Evolutionary conservation across 2,329 filamentous ascomycete species (phyloP), one percentile per base, ranked within the genome.

Genomic region (Fusarium agapanthi): DNA sequence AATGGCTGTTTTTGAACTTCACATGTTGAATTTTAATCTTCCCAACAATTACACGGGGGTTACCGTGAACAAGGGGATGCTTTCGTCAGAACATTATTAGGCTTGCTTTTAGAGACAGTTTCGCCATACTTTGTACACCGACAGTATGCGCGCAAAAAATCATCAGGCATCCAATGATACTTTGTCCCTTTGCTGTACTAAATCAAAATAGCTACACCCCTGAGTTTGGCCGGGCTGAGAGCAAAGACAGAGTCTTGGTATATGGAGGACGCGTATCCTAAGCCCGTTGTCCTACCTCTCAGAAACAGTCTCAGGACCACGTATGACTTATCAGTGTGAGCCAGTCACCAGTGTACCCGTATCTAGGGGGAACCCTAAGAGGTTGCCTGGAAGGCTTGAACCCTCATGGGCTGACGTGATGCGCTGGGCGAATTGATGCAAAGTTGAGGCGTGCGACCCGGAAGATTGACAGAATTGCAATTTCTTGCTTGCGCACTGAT

Each of bases 381-480:
- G n/a, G 47, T 35, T 41, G 44, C 50, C 18, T 26, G 30, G 30
- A 51, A 67, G 67, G 45, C 57, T 37, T 47, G 65, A 71, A 71
- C 61, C 65, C 48, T 55, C 43, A 44, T 28, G 56, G 28, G 70
- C 70, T 73, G 70, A 73, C 71, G 66, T 73, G 71, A 73, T 73
- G 61, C 45, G 58, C n/a, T 67, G 54, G 45, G 43, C 51, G 32
- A 20, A 32, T 54, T 63, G 45, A 26, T 67, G 45, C 18, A 38
- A 55, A 50, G 26, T 45, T 57, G 65, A 73, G 55, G 66, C 61
- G 70, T 73, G 41, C 70, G 58, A 67, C 61, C 63, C 58, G 48
- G 26, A 38, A 26, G 26, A 26, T 44, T 51, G 44, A 24, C 26
- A 48, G n/a, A n/a, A 54, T 40, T 30, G 26, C 24, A 34, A 35